phyloP scores from a whole-genome alignment of 306 rosid species.

The Acmispon strigosus region DNA sequence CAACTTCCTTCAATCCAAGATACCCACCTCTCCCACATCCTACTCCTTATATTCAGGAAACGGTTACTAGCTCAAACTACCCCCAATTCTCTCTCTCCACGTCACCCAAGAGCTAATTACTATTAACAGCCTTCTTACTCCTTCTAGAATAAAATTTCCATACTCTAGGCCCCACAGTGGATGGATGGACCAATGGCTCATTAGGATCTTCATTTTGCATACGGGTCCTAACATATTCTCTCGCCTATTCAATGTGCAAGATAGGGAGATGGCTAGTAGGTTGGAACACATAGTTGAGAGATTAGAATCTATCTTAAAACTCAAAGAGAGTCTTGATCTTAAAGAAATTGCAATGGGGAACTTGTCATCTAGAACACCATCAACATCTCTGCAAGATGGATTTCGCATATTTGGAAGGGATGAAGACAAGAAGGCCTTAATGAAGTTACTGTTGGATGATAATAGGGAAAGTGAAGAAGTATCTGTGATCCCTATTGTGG shows the following conservation, averaged over 20 bases:
- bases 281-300: not conserved
- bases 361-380: not conserved
- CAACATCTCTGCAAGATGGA: conserved; percentile 1
- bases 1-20: no score
- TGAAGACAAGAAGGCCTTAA: not conserved
- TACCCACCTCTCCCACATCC: no score
- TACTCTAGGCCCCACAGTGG: no score
- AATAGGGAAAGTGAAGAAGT: not conserved
- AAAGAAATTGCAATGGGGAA: not conserved
- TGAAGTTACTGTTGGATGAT: not conserved
- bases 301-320: not conserved
- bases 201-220: no score
- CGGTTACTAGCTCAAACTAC: no score
- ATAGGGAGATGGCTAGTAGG: not conserved
- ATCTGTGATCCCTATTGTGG: conserved; percentile 10
- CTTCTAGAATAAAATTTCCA: no score
- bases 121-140: no score
- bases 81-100: no score
- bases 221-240: no score
- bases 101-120: no score
- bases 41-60: no score
- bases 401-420: conserved; percentile 3
- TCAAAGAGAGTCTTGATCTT: not conserved
- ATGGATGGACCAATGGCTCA: no score
- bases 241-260: not conserved